Evolutionary conservation across 116 monocot genomes (phyloP).

Genomic region (Trichopus zeylanicus): DNA sequence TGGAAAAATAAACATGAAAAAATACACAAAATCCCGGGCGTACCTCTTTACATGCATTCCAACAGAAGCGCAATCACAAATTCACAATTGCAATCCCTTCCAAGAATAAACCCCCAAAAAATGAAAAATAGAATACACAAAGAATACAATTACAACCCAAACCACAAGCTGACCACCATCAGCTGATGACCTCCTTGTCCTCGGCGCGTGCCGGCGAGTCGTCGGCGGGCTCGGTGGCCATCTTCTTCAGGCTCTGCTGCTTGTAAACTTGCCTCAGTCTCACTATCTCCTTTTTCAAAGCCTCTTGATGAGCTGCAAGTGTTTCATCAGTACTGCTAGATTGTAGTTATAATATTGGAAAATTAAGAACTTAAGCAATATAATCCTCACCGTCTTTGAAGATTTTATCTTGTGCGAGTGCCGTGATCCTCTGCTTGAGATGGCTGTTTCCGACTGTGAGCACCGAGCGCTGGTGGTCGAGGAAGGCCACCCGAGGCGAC

Average conservation of each 20-base stretch:
- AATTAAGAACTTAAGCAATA: background rate
- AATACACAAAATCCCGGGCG: no score
- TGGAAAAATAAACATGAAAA: no score
- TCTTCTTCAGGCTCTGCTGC: constrained; percentile 52
- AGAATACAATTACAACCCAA: no score
- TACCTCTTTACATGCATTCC: no score
- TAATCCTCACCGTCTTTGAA: constrained; percentile 25
- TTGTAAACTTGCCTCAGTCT: constrained; percentile 65
- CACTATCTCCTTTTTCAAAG: constrained; percentile 73
- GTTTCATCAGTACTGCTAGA: background rate
- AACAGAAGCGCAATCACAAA: no score
- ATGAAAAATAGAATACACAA: no score
- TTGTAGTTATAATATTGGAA: background rate
- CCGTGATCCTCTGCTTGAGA: constrained; percentile 94
- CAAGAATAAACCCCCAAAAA: no score
- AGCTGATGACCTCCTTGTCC: no score
- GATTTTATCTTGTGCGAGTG: constrained; percentile 92
- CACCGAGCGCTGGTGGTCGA: constrained; percentile 93
- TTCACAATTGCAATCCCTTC: no score
- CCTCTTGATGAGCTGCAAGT: constrained; percentile 59
- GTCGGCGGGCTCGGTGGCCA: background rate
- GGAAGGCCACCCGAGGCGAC: constrained; percentile 95
- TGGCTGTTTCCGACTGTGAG: constrained; percentile 89
- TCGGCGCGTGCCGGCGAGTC: background rate
- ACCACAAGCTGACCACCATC: no score